Evolutionary conservation across 2,329 filamentous ascomycete genomes (phyloP).

Genomic region (Aspergillus nomiae): DNA sequence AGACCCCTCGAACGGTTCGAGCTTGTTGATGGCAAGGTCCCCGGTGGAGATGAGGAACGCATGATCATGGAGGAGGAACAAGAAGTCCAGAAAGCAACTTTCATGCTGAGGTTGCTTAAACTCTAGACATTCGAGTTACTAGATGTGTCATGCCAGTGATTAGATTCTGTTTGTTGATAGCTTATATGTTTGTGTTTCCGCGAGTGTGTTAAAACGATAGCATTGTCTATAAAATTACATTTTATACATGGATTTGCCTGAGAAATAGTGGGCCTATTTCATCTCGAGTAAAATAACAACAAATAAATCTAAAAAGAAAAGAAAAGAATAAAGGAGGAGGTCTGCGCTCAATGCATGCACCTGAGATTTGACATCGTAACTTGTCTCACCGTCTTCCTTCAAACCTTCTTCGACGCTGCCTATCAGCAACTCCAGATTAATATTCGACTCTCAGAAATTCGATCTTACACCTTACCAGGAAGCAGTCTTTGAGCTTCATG

Average conservation of each 20-base stretch:
- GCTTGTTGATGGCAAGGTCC: slow-evolving; percentile 60
- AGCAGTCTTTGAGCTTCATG: slow-evolving; percentile 81
- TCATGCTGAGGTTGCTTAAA: slow-evolving; percentile 74
- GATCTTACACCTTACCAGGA: slow-evolving; percentile 61
- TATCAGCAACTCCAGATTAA: slow-evolving; percentile 28
- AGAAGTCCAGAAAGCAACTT: slow-evolving; percentile 79
- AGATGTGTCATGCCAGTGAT: neutral
- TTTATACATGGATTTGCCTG: neutral
- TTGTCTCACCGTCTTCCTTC: slow-evolving; percentile 14
- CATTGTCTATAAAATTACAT: slow-evolving; percentile 12
- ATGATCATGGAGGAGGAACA: slow-evolving; percentile 82
- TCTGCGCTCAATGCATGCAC: neutral
- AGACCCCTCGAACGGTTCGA: slow-evolving; percentile 73
- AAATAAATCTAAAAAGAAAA: neutral
- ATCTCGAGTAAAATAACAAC: neutral
- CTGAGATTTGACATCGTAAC: neutral
- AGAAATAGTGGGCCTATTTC: neutral
- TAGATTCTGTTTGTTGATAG: slow-evolving; percentile 8
- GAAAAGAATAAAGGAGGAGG: neutral
- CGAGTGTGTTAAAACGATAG: slow-evolving; percentile 8
- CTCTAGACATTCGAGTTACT: slow-evolving; percentile 51
- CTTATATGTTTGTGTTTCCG: neutral
- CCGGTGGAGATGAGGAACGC: slow-evolving; percentile 55
- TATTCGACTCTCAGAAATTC: neutral
- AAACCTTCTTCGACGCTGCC: slow-evolving; percentile 57